Base-by-base conservation (phyloP, 2,329 filamentous ascomycete species). In the Beauveria australis region DNA sequence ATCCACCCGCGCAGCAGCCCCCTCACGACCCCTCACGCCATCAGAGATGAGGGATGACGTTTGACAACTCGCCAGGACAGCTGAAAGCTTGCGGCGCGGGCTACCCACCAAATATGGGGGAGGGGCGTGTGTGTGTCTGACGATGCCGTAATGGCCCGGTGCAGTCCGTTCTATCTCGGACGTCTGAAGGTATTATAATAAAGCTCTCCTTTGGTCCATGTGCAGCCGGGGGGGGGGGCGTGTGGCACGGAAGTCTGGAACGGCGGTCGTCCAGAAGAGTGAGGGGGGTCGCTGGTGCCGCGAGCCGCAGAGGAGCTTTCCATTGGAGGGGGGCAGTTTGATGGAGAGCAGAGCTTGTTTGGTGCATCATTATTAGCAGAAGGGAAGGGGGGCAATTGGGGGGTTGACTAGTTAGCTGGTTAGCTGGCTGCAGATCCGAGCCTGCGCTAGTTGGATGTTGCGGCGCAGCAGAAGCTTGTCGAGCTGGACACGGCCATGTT, bases 11-110 rank as follows among this genome's bases (percentile, higher is more conserved):
- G 19, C 6, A 18, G 24, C 12, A 44, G 9, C 9, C 49, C 48
- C 57, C 28, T 47, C 48, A 33, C 47, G 4, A 59, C 57, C 57
- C 48, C 57, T 59, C 57, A 53, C 57, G 57, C 57, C 57, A 59
- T 59, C 18, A 43, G 57, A 47, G 48, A 53, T 46, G 57, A 53
- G 26, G 28, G 26, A 59, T 59, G 57, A 59, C 57, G 57, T 59
- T 59, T 53, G 30, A 41, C 48, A 53, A 28, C 46, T 30, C 40
- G 41, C 24, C 12, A 44, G 43, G 37, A 28, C 57, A 59, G 57
- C 57, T 59, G 57, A 59, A 59, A 46, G 33, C 33, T 37, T 37
- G 30, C 33, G 26, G 28, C 43, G 28, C 43, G 28, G 37, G 56
- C 56, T 59, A 46, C 28, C 57, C 48, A 46, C 40, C 41, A 3